Evolutionary conservation across 352 stramenopile genomes (phyloP).

Genomic region (Phytopythium vexans): DNA sequence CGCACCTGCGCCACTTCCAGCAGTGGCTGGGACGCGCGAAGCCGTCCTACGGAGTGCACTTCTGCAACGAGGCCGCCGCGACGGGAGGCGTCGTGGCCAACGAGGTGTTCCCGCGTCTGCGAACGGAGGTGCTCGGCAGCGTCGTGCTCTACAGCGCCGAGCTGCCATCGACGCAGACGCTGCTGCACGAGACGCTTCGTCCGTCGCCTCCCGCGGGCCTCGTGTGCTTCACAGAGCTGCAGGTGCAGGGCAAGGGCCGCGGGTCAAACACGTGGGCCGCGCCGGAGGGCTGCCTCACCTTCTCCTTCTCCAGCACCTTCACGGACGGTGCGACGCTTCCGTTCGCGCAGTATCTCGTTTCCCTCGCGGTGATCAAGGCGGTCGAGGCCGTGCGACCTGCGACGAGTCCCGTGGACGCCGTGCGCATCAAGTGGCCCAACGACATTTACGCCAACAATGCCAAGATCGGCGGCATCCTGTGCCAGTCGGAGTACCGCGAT

Average conservation of each 20-base stretch:
- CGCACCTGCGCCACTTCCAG: constrained; percentile 64
- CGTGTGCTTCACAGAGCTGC: constrained; percentile 79
- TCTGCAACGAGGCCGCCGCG: constrained; percentile 11
- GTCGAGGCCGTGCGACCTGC: constrained; percentile 59
- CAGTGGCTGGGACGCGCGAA: constrained; percentile 44
- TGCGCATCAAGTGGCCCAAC: constrained; percentile 92
- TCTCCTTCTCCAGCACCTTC: constrained; percentile 87
- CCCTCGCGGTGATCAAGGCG: constrained; percentile 80
- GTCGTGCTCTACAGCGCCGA: constrained; percentile 72
- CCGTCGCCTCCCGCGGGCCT: constrained; percentile 58
- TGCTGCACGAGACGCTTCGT: constrained; percentile 76
- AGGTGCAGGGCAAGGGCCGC: constrained; percentile 78
- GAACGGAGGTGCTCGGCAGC: constrained; percentile 57
- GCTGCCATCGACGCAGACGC: constrained; percentile 79
- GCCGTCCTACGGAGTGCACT: constrained; percentile 13
- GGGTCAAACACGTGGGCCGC: constrained; percentile 86
- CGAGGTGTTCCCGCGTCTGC: constrained; percentile 55
- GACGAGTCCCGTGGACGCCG: constrained; percentile 27
- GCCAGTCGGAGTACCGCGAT: constrained; percentile 84
- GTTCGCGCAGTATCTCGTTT: constrained; percentile 90
- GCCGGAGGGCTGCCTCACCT: constrained; percentile 87
- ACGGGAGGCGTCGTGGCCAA: constrained; percentile 27
- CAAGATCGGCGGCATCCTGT: constrained; percentile 90
- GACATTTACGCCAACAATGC: constrained; percentile 88
- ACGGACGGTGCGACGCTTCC: constrained; percentile 75